These are phyloP conservation scores for Nadsonia starkeyi-henricii DNA, from an alignment of 1,139 yeast species.

Conservation along the genomic window DNA sequence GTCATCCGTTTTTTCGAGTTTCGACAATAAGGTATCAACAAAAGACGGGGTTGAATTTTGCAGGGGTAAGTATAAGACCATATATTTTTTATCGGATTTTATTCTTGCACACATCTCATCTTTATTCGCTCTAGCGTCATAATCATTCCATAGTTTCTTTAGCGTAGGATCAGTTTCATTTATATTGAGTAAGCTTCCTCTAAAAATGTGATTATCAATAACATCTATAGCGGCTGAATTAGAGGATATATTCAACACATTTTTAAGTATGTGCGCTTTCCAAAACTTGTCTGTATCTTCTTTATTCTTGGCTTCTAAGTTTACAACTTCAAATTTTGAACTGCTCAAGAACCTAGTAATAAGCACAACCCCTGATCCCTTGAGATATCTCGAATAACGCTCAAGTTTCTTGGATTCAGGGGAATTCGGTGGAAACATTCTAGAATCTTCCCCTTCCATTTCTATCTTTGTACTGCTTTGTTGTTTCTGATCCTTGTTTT, in stretches of 20 bases:
- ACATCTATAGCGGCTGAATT: not conserved
- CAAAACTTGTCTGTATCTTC: not conserved
- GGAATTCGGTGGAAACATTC: not conserved
- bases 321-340: not conserved
- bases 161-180: not conserved
- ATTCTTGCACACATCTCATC: not conserved
- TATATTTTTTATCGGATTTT: not conserved
- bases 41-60: not conserved
- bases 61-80: not conserved
- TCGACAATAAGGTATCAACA: not conserved
- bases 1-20: not conserved
- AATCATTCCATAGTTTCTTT: not conserved
- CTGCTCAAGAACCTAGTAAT: not conserved
- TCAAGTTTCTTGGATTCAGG: not conserved
- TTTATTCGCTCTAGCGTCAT: not conserved
- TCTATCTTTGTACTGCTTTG: not conserved
- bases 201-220: not conserved
- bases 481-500: not conserved
- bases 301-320: not conserved
- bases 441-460: not conserved
- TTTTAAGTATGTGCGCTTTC: not conserved
- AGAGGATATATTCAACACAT: not conserved
- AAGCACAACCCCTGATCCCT: not conserved
- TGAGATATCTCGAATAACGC: not conserved
- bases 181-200: not conserved